These are phyloP conservation scores for Colletotrichum sp. DNA, from an alignment of 2,329 filamentous ascomycete species.

Conservation along the genomic window DNA sequence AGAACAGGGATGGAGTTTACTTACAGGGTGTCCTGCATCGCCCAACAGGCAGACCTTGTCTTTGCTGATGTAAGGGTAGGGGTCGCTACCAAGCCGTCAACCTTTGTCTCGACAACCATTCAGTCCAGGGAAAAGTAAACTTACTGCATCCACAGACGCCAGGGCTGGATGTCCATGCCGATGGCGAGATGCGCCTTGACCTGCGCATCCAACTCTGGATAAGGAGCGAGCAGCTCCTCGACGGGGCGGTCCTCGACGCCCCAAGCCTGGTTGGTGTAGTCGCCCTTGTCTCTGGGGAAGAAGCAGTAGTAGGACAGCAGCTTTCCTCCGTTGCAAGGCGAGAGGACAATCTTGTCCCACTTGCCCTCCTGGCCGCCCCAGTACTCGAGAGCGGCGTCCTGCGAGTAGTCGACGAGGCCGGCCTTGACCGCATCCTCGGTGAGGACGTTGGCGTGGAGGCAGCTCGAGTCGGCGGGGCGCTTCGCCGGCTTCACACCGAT, in stretches of 20 bases:
- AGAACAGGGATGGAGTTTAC: background rate
- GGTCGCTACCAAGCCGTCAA: slow-evolving; percentile 26
- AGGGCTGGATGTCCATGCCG: slow-evolving; percentile 67
- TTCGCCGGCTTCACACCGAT: slow-evolving; percentile 68
- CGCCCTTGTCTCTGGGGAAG: slow-evolving; percentile 64
- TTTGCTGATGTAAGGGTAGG: slow-evolving; percentile 63
- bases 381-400: slow-evolving; percentile 67
- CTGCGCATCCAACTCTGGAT: slow-evolving; percentile 62
- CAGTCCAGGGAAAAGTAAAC: slow-evolving; percentile 7
- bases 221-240: slow-evolving; percentile 65
- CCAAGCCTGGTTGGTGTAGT: slow-evolving; percentile 68
- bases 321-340: slow-evolving; percentile 69
- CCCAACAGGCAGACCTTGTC: slow-evolving; percentile 62
- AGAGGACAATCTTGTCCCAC: slow-evolving; percentile 74
- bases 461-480: slow-evolving; percentile 63
- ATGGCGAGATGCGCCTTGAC: slow-evolving; percentile 63
- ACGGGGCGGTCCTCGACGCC: slow-evolving; percentile 54
- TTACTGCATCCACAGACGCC: slow-evolving; percentile 68
- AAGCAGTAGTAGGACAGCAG: slow-evolving; percentile 75
- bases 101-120: background rate
- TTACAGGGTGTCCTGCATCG: slow-evolving; percentile 68
- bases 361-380: slow-evolving; percentile 70
- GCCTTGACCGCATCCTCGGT: slow-evolving; percentile 64
- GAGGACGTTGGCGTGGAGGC: slow-evolving; percentile 67
- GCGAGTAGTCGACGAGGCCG: slow-evolving; percentile 67